Evolutionary conservation across 768 basidiomycete species (phyloP).

Genomic region (Lentinula guzmanii): DNA sequence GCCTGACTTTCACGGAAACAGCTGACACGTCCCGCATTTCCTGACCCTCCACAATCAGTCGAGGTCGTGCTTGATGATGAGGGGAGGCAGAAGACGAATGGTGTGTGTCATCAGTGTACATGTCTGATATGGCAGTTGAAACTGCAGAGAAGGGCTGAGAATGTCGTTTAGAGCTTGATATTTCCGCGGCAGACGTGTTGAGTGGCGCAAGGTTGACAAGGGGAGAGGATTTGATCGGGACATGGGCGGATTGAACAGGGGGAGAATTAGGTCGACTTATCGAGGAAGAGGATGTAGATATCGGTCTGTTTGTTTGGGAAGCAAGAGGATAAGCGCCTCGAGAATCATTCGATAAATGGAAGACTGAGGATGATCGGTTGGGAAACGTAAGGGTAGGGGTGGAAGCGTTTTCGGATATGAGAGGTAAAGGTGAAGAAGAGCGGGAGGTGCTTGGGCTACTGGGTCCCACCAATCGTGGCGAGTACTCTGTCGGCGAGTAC

Average conservation of each 20-base stretch:
- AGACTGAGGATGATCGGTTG: not conserved
- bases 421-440: not conserved
- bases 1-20: slow-evolving; percentile 56
- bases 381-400: not conserved
- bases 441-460: not conserved
- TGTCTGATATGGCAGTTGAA: not conserved
- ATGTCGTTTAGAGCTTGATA: not conserved
- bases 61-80: slow-evolving; percentile 1
- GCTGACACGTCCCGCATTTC: slow-evolving; percentile 56
- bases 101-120: not conserved
- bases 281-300: not conserved
- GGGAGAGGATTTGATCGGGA: slow-evolving; percentile 1
- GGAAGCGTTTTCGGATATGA: not conserved
- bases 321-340: not conserved
- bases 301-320: not conserved
- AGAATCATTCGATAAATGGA: not conserved
- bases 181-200: not conserved
- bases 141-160: not conserved
- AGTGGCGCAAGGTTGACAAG: not conserved
- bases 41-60: slow-evolving; percentile 45
- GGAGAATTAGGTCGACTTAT: not conserved
- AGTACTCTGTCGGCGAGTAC: slow-evolving; percentile 1
- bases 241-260: not conserved
- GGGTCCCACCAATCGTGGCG: not conserved
- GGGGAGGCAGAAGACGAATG: not conserved